phyloP scores from a whole-genome alignment of 2,329 filamentous ascomycete genomes.

The Bipolaris cookei region DNA sequence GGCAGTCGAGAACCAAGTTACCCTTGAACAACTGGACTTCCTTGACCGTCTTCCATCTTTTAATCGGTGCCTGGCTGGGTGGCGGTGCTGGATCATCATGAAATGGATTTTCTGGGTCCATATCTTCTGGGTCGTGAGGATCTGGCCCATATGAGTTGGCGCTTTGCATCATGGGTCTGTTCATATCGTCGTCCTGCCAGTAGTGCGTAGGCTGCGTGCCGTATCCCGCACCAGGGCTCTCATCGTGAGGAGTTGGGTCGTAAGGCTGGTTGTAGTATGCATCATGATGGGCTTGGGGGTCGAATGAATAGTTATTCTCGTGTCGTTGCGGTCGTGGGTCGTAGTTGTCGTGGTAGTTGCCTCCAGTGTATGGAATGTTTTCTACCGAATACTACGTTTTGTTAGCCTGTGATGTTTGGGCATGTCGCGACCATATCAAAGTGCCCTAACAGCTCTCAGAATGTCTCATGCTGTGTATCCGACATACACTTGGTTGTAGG shows the following conservation, averaged over 20 bases:
- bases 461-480: too few relatives aligned
- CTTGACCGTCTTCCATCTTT: constrained; percentile 98
- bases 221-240: constrained; percentile 61
- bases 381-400: constrained; percentile 69
- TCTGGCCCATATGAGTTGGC: constrained; percentile 68
- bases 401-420: constrained; percentile 3
- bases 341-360: constrained; percentile 63
- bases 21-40: constrained; percentile 97
- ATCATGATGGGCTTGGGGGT: constrained; percentile 86
- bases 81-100: constrained; percentile 55
- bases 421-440: neutral
- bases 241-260: constrained; percentile 69
- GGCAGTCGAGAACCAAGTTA: constrained; percentile 95
- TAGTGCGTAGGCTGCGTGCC: constrained; percentile 59
- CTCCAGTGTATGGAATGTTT: constrained; percentile 70
- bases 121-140: constrained; percentile 57
- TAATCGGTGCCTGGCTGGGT: constrained; percentile 68
- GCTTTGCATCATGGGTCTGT: constrained; percentile 75
- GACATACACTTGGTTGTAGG: constrained; percentile 81
- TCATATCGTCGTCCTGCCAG: constrained; percentile 73
- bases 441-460: constrained; percentile 6
- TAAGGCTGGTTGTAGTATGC: constrained; percentile 86
- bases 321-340: constrained; percentile 56
- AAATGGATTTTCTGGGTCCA: constrained; percentile 44
- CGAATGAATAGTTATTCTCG: constrained; percentile 72